Evolutionary conservation across 768 basidiomycete species (phyloP), one percentile per base, ranked within the genome.

Genomic region (Atractiella rhizophila): DNA sequence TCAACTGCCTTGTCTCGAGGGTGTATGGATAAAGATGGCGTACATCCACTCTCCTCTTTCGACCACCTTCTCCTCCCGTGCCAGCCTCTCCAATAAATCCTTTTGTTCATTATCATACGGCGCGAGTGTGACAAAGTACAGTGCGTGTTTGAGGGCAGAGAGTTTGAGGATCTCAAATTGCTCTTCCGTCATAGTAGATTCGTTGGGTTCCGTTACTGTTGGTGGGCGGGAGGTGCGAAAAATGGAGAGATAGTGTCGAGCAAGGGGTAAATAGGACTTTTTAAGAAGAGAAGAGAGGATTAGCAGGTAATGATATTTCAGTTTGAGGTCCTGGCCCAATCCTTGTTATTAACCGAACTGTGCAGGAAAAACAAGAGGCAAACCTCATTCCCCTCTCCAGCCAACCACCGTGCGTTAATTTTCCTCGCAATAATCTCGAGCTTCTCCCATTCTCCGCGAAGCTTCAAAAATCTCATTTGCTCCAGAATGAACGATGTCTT

Each of bases 401-500:
- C 81, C 57, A 98, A 62, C 60, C 85, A 96, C 31, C 71, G 71
- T 54, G 91, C 75, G 59, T 86, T 94, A 56, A 98, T 72, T 60
- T 91, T 91, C 56, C 86, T 66, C 23, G 82, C 76, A 28, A 83
- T 81, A 13, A 94, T 82, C 39, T 76, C 67, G 15, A 81, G 81
- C 60, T 85, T 80, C 15, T 76, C 69, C 88, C 88, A 98, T 54
- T 96, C 85, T 20, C 28, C 56, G 54, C 37, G 58, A 30, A 69
- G 65, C 37, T 79, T 70, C 53, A 86, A 64, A 37, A 96, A 58
- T 43, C 91, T 68, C 83, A 98, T 96, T 60, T 96, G 91, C 59
- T 96, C 88, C 32, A 96, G 62, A 50, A 98, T 79, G 54, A 98
- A 94, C 57, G 96, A 83, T 4, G 83, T 91, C 67, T 98, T 98